Evolutionary conservation across 2,329 filamentous ascomycete genomes (phyloP).

Genomic region (Ophidiomyces ophidiicola): DNA sequence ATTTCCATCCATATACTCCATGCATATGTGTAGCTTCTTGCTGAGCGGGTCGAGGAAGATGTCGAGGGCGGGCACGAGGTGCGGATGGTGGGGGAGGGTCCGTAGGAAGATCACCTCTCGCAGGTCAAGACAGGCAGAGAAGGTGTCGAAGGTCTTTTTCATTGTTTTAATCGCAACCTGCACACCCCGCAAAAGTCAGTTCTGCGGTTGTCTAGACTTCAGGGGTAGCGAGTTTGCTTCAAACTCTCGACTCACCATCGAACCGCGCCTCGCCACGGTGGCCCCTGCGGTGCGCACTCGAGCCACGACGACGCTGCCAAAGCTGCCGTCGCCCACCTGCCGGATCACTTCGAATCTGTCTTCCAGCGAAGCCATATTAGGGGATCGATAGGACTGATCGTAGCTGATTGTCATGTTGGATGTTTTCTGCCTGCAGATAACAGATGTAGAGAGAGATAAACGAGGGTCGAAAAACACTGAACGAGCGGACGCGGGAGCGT

Average conservation of each 20-base stretch:
- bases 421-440: conserved; percentile 33
- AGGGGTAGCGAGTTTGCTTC: conserved; percentile 4
- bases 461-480: conserved; percentile 12
- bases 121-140: conserved; percentile 78
- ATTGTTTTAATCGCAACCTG: conserved; percentile 99
- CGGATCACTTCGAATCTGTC: conserved; percentile 95
- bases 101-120: conserved; percentile 94
- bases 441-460: conserved; percentile 8
- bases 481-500: neutral
- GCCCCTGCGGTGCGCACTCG: conserved; percentile 83
- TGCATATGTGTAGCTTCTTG: conserved; percentile 92
- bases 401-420: conserved; percentile 62
- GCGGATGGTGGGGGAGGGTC: conserved; percentile 73
- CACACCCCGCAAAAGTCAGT: neutral
- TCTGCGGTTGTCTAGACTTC: too few species aligned
- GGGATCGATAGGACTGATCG: conserved; percentile 57
- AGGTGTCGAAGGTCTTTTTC: conserved; percentile 98
- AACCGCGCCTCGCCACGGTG: conserved; percentile 76
- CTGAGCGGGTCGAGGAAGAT: conserved; percentile 95
- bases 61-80: conserved; percentile 92
- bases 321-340: conserved; percentile 97
- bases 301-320: conserved; percentile 87
- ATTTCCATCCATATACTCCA: conserved; percentile 99
- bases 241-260: conserved; percentile 56
- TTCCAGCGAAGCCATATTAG: conserved; percentile 51